Base-by-base conservation (phyloP, 2,329 filamentous ascomycete genomes). In the Colletotrichum lentis region DNA sequence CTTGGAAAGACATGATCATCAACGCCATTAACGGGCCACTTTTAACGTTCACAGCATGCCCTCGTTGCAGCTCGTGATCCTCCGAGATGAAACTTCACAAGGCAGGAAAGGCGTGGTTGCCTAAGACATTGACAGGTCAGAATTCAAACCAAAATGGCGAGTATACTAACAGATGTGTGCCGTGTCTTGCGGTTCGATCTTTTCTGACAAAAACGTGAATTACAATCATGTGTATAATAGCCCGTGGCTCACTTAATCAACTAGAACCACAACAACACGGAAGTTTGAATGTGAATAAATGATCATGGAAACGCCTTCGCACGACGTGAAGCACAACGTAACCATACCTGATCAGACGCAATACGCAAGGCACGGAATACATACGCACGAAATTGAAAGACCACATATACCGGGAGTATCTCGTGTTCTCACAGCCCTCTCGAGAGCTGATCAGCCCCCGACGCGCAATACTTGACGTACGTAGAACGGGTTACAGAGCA, bases 201-300 rank as follows among this genome's bases (percentile, higher is more conserved):
- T n/a, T 37, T 24, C 31, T 18, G 37, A 59, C 35, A 37, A 12
- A 14, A n/a, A 52, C n/a, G 57, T 58, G 24, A 43, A 57, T 1
- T 41, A 39, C 31, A 57, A 63, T 64, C 2, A 35, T 67, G 60
- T 67, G 22, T 64, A 46, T 46, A 24, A 64, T 46, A 52, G n/a
- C 24, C 47, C 65, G 35, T 49, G 35, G 52, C 54, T 65, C 41
- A 50, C 22, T 18, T 44, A 39, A 11, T 55, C 55, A 35, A 50
- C 22, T 20, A 44, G 22, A 7, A 55, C 24, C 31, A 16, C n/a
- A 39, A 35, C 20, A 8, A 31, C 43, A 22, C 41, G 22, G 22
- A 43, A 27, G 8, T 18, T 18, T 31, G 16, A n/a, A 10, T 31
- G 2, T 31, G 31, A 31, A 31, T 2, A 31, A 37, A 41, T 39